Conservation (phyloP, 148 eudicot genomes). For the Nepenthes mirabilis region DNA sequence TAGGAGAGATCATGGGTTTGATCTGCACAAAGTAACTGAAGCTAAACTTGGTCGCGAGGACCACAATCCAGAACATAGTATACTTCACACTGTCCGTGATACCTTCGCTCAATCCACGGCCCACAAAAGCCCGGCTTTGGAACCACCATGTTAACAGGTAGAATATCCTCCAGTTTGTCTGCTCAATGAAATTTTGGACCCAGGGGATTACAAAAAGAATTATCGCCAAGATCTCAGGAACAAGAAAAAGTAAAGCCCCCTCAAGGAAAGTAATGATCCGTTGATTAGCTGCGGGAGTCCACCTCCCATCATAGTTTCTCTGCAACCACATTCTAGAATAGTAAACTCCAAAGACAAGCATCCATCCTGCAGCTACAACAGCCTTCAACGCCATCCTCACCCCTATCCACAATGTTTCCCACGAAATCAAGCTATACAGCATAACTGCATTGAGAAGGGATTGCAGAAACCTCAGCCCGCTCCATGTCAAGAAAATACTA, state of each 20-base stretch:
- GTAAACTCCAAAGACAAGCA: slow-evolving; percentile 38
- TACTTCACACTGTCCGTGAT: slow-evolving; percentile 62
- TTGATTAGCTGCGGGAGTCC: slow-evolving; percentile 34
- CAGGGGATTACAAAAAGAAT: slow-evolving; percentile 55
- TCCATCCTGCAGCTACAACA: slow-evolving; percentile 48
- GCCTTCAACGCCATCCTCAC: slow-evolving; percentile 62
- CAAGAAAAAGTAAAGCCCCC: slow-evolving; percentile 34
- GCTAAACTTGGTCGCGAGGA: slow-evolving; percentile 57
- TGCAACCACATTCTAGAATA: slow-evolving; percentile 48
- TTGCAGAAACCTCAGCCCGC: slow-evolving; percentile 53
- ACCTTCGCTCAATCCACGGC: slow-evolving; percentile 81
- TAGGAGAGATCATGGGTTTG: slow-evolving; percentile 63
- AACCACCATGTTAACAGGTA: slow-evolving; percentile 82
- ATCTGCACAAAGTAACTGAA: slow-evolving; percentile 74
- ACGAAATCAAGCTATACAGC: slow-evolving; percentile 57
- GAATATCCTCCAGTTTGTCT: slow-evolving; percentile 63
- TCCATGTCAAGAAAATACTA: slow-evolving; percentile 72
- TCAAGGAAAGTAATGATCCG: slow-evolving; percentile 39
- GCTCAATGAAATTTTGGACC: slow-evolving; percentile 60
- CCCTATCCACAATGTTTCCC: slow-evolving; percentile 51
- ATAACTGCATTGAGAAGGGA: slow-evolving; percentile 45
- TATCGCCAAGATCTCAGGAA: slow-evolving; percentile 53
- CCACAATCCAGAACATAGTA: slow-evolving; percentile 56
- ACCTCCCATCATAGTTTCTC: slow-evolving; percentile 27
- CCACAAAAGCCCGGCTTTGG: slow-evolving; percentile 63